phyloP scores from a whole-genome alignment of 192 early-diverging fungal species.

The Coemansia sp. region DNA sequence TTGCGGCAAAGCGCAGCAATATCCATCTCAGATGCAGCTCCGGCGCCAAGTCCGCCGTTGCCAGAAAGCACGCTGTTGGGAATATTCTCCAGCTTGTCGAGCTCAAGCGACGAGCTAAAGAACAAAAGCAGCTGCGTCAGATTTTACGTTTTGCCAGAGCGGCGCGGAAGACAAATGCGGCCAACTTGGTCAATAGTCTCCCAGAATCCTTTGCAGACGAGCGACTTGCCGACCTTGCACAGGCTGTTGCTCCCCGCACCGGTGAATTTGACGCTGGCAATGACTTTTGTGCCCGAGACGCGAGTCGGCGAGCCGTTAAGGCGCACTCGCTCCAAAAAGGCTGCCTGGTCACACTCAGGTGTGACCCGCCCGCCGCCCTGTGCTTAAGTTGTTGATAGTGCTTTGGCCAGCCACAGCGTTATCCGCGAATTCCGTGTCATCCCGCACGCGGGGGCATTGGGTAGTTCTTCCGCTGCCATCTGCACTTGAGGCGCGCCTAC shows the following conservation, averaged over 20 bases:
- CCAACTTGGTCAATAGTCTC: conserved; percentile 20
- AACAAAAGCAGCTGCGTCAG: conserved; percentile 35
- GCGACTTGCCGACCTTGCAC: conserved; percentile 41
- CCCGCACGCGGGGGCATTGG: no score
- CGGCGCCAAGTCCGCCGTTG: neutral
- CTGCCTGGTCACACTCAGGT: no score
- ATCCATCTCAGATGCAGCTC: conserved; percentile 6
- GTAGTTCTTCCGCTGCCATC: no score
- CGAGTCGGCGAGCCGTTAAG: conserved; percentile 34
- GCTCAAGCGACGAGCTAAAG: conserved; percentile 26
- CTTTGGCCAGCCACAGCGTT: no score
- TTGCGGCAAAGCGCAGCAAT: conserved; percentile 12
- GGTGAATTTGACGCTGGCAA: conserved; percentile 20
- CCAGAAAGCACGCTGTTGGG: conserved; percentile 11
- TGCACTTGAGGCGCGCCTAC: no score
- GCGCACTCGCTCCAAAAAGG: no score
- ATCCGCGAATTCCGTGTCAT: no score
- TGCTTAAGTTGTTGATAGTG: no score
- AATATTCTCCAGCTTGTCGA: neutral
- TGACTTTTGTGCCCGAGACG: conserved; percentile 28
- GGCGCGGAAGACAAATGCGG: conserved; percentile 29
- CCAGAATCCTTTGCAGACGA: conserved; percentile 46
- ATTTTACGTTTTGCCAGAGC: conserved; percentile 45
- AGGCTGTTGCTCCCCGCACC: neutral
- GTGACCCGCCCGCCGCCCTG: no score